Evolutionary conservation across 73 alveolate genomes (phyloP).

Genomic region (Symbiodinium pilosum): DNA sequence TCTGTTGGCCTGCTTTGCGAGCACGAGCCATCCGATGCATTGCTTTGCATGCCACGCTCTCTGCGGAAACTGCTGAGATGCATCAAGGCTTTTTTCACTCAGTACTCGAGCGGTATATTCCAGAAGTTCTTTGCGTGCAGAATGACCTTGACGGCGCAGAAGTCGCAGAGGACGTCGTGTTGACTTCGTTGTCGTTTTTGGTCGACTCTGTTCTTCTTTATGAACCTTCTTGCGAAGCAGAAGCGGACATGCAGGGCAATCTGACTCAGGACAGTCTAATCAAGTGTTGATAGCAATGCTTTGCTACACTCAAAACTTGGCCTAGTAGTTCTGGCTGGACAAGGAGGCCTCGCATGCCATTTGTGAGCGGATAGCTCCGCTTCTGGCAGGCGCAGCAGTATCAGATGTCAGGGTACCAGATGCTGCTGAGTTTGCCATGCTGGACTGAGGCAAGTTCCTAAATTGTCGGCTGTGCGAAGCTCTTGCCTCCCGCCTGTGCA

Average conservation of each 20-base stretch:
- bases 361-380: neutral
- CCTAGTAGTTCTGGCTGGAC: neutral
- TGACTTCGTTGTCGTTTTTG: constrained; percentile 24
- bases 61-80: neutral
- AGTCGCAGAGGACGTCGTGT: neutral
- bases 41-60: constrained; percentile 52
- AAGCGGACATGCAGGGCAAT: neutral
- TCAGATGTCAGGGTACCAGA: too few relatives aligned
- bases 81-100: constrained; percentile 35
- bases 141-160: neutral
- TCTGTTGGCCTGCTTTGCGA: constrained; percentile 30
- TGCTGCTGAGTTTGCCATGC: too few relatives aligned
- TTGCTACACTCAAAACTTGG: too few relatives aligned
- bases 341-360: neutral
- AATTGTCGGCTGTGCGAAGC: constrained; percentile 36
- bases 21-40: constrained; percentile 64
- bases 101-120: constrained; percentile 44
- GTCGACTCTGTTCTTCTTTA: neutral
- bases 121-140: constrained; percentile 18
- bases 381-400: neutral
- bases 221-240: neutral
- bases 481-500: constrained; percentile 54
- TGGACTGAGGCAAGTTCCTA: neutral
- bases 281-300: too few relatives aligned
- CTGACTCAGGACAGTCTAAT: neutral